Base-by-base conservation (phyloP, 2,329 filamentous ascomycete species). In the Neospermospora avenae region DNA sequence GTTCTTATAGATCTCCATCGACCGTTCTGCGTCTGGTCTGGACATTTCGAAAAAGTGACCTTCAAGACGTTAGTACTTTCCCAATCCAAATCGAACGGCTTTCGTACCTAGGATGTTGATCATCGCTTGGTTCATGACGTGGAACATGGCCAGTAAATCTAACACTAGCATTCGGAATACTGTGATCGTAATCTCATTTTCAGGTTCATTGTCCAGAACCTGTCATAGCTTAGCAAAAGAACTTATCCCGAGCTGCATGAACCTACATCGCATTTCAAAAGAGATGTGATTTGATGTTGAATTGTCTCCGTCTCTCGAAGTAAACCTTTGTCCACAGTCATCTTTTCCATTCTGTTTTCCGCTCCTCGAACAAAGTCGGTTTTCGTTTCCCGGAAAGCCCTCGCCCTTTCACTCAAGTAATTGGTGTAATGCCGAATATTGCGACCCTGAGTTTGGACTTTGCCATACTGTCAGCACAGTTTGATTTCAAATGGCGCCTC, bases 1-100 rank as follows among this genome's bases (percentile, higher is more conserved):
- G 16, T 83, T 89, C 72, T 93, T 90, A 77, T 99, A 99, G 63
- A 99, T 93, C 62, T 86, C 83, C 77, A 99, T 85, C 59, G 95
- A 92, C 64, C 93, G 85, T 74, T 97, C 91, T 61, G 95, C 96
- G 75, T 99, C 95, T 25, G 90, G 83, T 71, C 90, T 91, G 54
- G 95, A 97, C 89, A 99, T 93, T 77, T 99, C 95, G 70, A 99
- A 99, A 75, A 98, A 99, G 75, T 96, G 91, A 69, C 95, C 92
- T 96, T 31, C 41, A 11, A 22, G 52, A 46, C 45, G 10, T 5
- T 28, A 42, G 28, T 11, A 28, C 16, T 2, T 22, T n/a, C 24
- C 6, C 28, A 3, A 45, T 1, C 14, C 28, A n/a, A 22, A 31
- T 31, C 18, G 13, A 8, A 71, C 20, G 2, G 3, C n/a, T 3